Evolutionary conservation across 2,329 filamentous ascomycete species (phyloP), one percentile per base, ranked within the genome.

Genomic region (Aspergillus sclerotialis): DNA sequence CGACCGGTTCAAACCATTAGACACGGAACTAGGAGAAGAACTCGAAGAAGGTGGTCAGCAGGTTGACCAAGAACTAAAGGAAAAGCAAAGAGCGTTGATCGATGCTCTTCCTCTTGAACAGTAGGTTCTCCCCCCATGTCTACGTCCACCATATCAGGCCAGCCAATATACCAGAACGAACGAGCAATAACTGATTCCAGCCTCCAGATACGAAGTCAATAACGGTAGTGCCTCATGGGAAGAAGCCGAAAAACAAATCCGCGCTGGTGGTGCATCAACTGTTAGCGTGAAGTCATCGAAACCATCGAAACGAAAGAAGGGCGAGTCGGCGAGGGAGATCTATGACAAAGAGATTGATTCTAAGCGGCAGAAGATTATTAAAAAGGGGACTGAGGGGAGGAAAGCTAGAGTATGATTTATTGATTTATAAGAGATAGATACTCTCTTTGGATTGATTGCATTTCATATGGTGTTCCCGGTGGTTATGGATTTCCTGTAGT

Each of bases 51-150:
- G 80, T 11, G 88, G 82, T 2, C 78, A 90, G 40, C 82, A 92
- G 59, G 78, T 84, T 16, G 63, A 87, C 41, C 70, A 70, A 30
- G 78, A 77, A 39, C 67, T 94, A 51, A 77, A 76, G 47, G 80
- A 84, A 60, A 85, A 90, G 64, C 86, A 94, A 62, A 79, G 83
- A 50, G 84, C 86, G 47, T 69, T 96, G 45, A 94, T 96, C 52
- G 85, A 95, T 67, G 83, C 88, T 43, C 68, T 96, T 42, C 89
- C 90, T 28, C 70, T 96, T 33, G 87, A 94, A 52, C 81, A 84
- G 78, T 90, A 73, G 75, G 81, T 65, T 13, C 23, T 7, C 28
- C 25, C 24, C 24, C 19, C 17, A 11, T 30, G 29, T 26, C 14
- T 30, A 15, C 27, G 15, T 10, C 6, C 8, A 26, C 40, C 28